Base-by-base conservation (phyloP, 75 land plant species). In the Isoetes taiwanensis region DNA sequence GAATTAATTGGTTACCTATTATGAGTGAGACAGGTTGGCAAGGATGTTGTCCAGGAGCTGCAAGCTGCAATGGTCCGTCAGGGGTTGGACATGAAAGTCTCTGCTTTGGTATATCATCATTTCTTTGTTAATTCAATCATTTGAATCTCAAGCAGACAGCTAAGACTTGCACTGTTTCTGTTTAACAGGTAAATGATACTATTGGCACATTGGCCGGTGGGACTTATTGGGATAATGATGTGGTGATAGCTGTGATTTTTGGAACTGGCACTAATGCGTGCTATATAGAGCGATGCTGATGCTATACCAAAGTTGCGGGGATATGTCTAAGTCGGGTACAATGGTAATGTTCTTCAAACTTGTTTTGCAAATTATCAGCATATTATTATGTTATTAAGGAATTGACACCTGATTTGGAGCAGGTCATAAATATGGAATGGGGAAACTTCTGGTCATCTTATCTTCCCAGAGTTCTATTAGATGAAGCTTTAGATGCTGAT, bases 21-120 rank as follows among this genome's bases (percentile, higher is more conserved):
- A n/a, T n/a, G n/a, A n/a, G n/a, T n/a, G n/a, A 32, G 10, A 50
- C 64, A 91, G 96, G 72, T 85, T 73, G 96, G 93, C 1, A 70
- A 68, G 68, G 86, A 89, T 61, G 79, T 89, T 34, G 91, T 82
- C 9, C 54, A 56, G 34, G 74, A 74, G 53, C 50, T 89, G 63
- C 78, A 81, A 32, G 70, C 56, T 21, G 82, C 96, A 32, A 67
- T 89, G 69, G 42, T 74, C 58, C 65, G 74, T 35, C 63, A 73
- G 52, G 86, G 86, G n/a, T 58, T 84, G 20, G 75, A 81, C 25
- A 81, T 88, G 89, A 72, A 62, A 27, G 78, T 88, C n/a, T 69
- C 89, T 41, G 95, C 85, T 8, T 58, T 84, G 82, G 95, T 88
- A 79, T 14, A 32, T 48, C 52, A 10, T 19, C 32, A 12, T 26